Conservation (phyloP, 345 rosid species). For the Nasturtium officinale region DNA sequence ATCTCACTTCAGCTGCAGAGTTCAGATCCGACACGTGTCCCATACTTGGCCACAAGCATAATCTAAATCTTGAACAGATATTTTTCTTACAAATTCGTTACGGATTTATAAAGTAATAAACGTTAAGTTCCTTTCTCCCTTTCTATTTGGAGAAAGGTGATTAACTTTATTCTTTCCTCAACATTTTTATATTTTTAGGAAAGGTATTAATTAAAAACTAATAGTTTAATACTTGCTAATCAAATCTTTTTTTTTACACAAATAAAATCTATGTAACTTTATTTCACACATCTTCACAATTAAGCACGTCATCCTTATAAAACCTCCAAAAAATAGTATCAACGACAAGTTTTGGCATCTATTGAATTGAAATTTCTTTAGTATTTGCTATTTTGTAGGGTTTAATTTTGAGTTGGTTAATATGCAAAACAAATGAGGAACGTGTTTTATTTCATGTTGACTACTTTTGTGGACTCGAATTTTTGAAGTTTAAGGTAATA, state of each 20-base stretch:
- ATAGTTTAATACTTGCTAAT: too few species aligned
- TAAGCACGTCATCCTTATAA: slow-evolving; percentile 11
- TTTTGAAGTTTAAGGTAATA: background rate
- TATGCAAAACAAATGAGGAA: slow-evolving; percentile 7
- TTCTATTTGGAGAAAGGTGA: slow-evolving; percentile 4
- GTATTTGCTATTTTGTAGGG: background rate
- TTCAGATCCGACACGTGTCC: slow-evolving; percentile 20
- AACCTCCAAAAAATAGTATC: background rate
- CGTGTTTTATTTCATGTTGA: slow-evolving; percentile 22
- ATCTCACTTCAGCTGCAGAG: background rate
- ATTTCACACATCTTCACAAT: background rate
- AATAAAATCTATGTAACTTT: background rate
- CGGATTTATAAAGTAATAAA: background rate
- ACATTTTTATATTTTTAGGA: background rate
- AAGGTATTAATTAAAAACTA: too few species aligned
- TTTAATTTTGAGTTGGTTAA: background rate
- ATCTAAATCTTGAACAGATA: background rate
- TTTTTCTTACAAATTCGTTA: background rate
- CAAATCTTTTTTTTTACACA: too few species aligned
- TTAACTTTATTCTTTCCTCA: background rate
- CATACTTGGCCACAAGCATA: background rate
- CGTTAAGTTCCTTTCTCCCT: background rate
- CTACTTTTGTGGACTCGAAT: slow-evolving; percentile 3
- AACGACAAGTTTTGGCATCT: background rate
- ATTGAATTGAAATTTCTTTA: slow-evolving; percentile 2